These are phyloP conservation scores for Lichina pygmaea DNA, from an alignment of 495 filamentous ascomycete species.

Conservation along the genomic window DNA sequence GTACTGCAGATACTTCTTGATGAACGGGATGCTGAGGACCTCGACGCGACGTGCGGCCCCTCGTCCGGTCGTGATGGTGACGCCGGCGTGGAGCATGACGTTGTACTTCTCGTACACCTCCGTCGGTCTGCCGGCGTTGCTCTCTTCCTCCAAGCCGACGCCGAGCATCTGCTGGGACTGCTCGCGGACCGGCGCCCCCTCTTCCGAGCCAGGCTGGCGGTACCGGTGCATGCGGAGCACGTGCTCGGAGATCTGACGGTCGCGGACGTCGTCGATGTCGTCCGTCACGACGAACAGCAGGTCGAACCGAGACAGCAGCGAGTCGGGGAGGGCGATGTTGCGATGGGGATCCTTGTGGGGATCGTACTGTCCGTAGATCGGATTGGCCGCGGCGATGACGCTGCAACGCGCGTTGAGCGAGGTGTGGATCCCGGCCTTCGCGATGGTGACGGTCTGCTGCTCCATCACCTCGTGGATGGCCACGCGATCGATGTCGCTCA, in stretches of 20 bases:
- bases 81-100: conserved; percentile 79
- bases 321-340: conserved; percentile 95
- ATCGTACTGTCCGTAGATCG: conserved; percentile 95
- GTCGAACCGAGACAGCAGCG: conserved; percentile 95
- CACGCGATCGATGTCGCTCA: conserved; percentile 93
- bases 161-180: conserved; percentile 61
- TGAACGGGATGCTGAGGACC: conserved; percentile 92
- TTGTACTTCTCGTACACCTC: conserved; percentile 95
- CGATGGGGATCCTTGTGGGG: conserved; percentile 95
- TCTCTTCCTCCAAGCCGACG: conserved; percentile 61
- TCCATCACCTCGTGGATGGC: conserved; percentile 99
- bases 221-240: conserved; percentile 96
- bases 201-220: conserved; percentile 77
- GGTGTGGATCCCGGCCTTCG: conserved; percentile 95
- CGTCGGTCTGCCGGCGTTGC: conserved; percentile 41
- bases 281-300: conserved; percentile 94
- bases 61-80: conserved; percentile 45
- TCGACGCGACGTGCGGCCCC: conserved; percentile 51
- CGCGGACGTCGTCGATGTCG: conserved; percentile 80
- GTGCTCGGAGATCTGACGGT: conserved; percentile 83
- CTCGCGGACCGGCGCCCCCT: conserved; percentile 86
- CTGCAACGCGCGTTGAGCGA: conserved; percentile 91
- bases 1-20: conserved; percentile 99
- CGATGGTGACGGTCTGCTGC: conserved; percentile 97
- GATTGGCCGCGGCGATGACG: conserved; percentile 91